Base-by-base conservation (phyloP, 163 green algal species). In the Prototheca wickerhamii region DNA sequence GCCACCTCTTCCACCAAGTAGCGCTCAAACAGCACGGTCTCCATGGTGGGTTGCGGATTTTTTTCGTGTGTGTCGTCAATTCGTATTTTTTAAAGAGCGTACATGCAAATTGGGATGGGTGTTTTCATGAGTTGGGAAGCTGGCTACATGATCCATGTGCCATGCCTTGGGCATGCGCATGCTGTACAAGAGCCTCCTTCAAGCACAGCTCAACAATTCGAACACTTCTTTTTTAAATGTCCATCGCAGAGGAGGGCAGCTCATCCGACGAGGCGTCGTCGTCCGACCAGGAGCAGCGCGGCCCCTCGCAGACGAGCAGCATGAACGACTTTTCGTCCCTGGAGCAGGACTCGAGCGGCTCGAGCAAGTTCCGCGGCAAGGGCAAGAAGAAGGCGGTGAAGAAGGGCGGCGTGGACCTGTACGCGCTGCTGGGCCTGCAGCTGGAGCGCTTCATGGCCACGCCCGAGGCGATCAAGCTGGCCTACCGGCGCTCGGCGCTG, bases 391-490 rank as follows among this genome's bases (percentile, higher is more conserved):
- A 81, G 53, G 23, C 32, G 60, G 69, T 73, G 30, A 55, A 72
- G 64, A 40, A 42, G 20, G 68, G 82, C 21, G 64, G 75, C 23
- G 37, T 69, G 26, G 91, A 98, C 73, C 70, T 89, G 34, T 98
- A 98, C 66, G 80, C 44, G 7, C 76, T 96, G 58, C 76, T 97
- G 59, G 91, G 74, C 33, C 68, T 89, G 46, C 54, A 74, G 40
- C 81, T 92, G 31, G 82, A 92, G 71, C 76, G 91, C 4, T 97
- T 83, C 81, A 94, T 81, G 42, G 91, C 91, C 56, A 94, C 69
- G 5, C 81, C 89, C 5, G 65, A 64, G 5, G 72, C 92, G 76
- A 89, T 97, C 58, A 89, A 89, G 68, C 53, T 78, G 80, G 91
- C 89, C 10, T 96, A 97, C 73, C 76, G 83, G 23, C 84, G 83